phyloP scores from a whole-genome alignment of 2,329 filamentous ascomycete species.

The Paraphaeosphaeria minitans region DNA sequence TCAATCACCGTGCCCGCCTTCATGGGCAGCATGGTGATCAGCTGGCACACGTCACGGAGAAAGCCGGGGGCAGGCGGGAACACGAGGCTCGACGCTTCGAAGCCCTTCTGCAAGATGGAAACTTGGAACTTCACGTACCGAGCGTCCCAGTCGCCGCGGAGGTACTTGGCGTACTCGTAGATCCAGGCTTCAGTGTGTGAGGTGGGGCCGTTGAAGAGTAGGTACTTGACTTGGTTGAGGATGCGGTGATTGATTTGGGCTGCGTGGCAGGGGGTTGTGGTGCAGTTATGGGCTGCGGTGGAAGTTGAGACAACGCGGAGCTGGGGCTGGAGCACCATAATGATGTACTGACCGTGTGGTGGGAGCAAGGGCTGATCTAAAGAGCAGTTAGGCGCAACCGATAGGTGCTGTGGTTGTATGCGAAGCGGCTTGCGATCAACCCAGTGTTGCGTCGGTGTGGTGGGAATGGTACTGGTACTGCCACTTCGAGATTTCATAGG shows the following conservation, averaged over 20 bases:
- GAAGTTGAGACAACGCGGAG: not conserved
- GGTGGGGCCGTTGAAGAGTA: not conserved
- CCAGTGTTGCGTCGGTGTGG: not conserved
- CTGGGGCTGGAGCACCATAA: not conserved
- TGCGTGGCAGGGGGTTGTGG: not conserved
- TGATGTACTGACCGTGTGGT: not conserved
- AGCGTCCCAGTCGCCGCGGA: not conserved
- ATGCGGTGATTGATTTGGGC: not conserved
- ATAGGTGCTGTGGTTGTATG: not conserved
- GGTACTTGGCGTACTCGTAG: not conserved
- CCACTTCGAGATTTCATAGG: too few relatives aligned
- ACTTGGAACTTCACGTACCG: not conserved
- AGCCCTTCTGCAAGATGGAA: not conserved
- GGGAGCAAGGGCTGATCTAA: too few relatives aligned
- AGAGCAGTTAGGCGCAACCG: too few relatives aligned
- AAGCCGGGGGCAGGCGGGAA: not conserved
- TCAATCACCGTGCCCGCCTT: constrained; percentile 3
- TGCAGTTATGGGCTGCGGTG: not conserved
- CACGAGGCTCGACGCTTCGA: not conserved
- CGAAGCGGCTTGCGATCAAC: not conserved
- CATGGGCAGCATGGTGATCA: constrained; percentile 11
- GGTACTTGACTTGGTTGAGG: not conserved
- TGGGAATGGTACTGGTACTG: not conserved
- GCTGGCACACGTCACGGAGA: not conserved
- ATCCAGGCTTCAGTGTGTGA: constrained; percentile 2